Conservation (phyloP, 768 basidiomycete genomes). For the Pisolithus albus region DNA sequence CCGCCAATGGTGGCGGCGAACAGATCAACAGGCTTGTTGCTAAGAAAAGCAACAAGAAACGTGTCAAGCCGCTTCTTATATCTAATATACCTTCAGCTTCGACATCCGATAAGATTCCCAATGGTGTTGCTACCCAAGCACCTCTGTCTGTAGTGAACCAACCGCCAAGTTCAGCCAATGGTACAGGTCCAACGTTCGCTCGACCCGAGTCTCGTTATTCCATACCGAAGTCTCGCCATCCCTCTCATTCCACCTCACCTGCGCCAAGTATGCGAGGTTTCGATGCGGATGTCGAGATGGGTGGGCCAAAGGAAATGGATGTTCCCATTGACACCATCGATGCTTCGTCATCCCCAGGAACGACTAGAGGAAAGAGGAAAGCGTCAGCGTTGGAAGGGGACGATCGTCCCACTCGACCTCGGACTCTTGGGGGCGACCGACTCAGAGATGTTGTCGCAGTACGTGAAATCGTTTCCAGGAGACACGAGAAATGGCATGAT, state of each 20-base stretch:
- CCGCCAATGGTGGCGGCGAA: slow-evolving; percentile 43
- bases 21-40: slow-evolving; percentile 68
- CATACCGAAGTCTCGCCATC: slow-evolving; percentile 20
- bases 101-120: slow-evolving; percentile 5
- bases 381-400: slow-evolving; percentile 36
- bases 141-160: not conserved
- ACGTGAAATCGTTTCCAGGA: slow-evolving; percentile 43
- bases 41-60: slow-evolving; percentile 65
- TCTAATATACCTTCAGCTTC: slow-evolving; percentile 33
- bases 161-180: not conserved
- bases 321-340: slow-evolving; percentile 51
- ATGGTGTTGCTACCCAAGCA: not conserved
- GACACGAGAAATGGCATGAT: slow-evolving; percentile 13
- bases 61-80: slow-evolving; percentile 43
- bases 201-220: slow-evolving; percentile 13
- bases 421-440: slow-evolving; percentile 68
- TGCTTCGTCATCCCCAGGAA: slow-evolving; percentile 31
- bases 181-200: not conserved
- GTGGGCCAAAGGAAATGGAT: slow-evolving; percentile 45
- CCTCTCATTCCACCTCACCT: slow-evolving; percentile 37
- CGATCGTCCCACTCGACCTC: slow-evolving; percentile 30
- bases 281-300: slow-evolving; percentile 35
- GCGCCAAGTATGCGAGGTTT: slow-evolving; percentile 45
- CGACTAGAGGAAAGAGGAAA: slow-evolving; percentile 47
- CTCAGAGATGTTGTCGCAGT: slow-evolving; percentile 42